These are phyloP conservation scores for Fraxinus floribunda DNA, from an alignment of 305 asterid species.

Conservation along the genomic window DNA sequence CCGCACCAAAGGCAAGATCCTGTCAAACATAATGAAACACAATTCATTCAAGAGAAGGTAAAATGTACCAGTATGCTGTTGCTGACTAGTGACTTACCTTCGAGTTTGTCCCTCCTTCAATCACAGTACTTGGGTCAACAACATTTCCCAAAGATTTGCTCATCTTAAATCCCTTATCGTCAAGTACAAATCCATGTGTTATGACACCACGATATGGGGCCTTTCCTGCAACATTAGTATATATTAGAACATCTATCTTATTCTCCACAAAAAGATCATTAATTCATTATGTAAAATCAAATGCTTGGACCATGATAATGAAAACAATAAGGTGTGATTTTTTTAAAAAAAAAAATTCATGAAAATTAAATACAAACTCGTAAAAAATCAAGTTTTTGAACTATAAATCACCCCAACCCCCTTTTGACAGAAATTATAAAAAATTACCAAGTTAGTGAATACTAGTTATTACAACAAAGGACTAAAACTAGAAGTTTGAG, in stretches of 20 bases:
- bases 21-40: conserved; percentile 39
- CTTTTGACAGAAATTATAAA: background rate
- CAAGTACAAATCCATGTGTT: conserved; percentile 96
- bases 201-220: conserved; percentile 88
- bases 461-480: background rate
- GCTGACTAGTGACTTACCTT: conserved; percentile 46
- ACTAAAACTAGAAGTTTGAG: background rate
- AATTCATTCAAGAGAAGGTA: conserved; percentile 16
- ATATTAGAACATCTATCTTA: conserved; percentile 13
- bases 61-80: background rate
- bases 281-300: background rate
- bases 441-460: background rate
- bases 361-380: too few species aligned
- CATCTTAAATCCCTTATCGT: conserved; percentile 95
- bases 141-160: conserved; percentile 96
- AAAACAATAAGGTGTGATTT: background rate
- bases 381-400: too few species aligned
- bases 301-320: background rate
- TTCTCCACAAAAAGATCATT: conserved; percentile 1
- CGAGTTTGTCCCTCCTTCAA: conserved; percentile 86
- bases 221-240: conserved; percentile 55
- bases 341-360: background rate
- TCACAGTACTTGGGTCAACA: conserved; percentile 81
- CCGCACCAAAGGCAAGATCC: conserved; percentile 90
- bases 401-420: too few species aligned